phyloP scores from a whole-genome alignment of 2,329 filamentous ascomycete genomes.

The Sclerotinia spermophila region DNA sequence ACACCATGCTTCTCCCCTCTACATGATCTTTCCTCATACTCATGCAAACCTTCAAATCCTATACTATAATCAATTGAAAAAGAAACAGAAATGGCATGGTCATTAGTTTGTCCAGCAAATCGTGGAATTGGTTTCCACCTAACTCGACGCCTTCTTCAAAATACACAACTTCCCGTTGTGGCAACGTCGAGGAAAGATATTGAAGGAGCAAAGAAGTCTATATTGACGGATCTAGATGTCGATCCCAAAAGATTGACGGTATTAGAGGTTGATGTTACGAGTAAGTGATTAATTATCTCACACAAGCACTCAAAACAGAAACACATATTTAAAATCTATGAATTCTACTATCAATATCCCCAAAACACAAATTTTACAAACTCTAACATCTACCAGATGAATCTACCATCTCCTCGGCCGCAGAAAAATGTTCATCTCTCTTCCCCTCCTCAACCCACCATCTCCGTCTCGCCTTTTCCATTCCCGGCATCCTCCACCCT shows the following conservation, averaged over 20 bases:
- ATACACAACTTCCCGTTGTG: constrained; percentile 55
- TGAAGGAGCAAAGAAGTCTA: constrained; percentile 44
- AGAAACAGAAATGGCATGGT: constrained; percentile 32
- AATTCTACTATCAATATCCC: not conserved
- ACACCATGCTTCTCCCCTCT: not conserved
- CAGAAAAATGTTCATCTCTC: constrained; percentile 46
- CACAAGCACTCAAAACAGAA: not conserved
- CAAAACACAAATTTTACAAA: not conserved
- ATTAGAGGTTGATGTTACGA: constrained; percentile 53
- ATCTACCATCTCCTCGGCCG: constrained; percentile 55
- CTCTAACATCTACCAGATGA: constrained; percentile 47
- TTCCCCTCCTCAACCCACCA: constrained; percentile 53
- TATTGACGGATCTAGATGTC: constrained; percentile 48
- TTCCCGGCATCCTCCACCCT: constrained; percentile 69
- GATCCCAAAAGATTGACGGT: constrained; percentile 47
- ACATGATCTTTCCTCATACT: not conserved
- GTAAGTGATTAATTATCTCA: constrained; percentile 39
- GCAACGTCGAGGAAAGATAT: constrained; percentile 56
- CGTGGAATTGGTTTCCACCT: constrained; percentile 61
- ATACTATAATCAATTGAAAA: not conserved
- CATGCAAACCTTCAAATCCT: not conserved
- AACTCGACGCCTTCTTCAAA: constrained; percentile 53
- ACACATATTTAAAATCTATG: not conserved
- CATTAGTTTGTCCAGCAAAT: constrained; percentile 55
- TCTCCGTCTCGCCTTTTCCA: constrained; percentile 64